phyloP scores from a whole-genome alignment of 352 stramenopile species.

The Globisporangium emineosum region DNA sequence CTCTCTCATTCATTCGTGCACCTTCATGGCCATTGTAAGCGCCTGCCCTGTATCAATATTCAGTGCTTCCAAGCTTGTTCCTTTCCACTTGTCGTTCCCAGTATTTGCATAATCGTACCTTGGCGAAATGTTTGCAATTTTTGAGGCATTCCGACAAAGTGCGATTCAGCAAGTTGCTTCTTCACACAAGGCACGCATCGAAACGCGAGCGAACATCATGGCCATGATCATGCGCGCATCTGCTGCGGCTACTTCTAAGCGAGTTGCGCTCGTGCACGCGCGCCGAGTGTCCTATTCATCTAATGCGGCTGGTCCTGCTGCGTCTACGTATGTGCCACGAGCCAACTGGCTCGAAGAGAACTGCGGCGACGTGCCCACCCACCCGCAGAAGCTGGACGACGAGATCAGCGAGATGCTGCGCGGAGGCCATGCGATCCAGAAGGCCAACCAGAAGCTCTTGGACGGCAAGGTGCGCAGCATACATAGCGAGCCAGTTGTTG shows the following conservation, averaged over 20 bases:
- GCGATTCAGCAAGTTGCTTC: background rate
- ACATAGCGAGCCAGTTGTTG: background rate
- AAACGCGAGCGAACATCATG: constrained; percentile 10
- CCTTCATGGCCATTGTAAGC: background rate
- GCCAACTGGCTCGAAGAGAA: constrained; percentile 65
- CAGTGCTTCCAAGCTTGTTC: background rate
- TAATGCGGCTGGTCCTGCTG: constrained; percentile 3
- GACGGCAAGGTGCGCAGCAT: constrained; percentile 33
- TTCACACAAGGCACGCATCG: background rate
- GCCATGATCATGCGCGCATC: background rate
- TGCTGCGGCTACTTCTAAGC: background rate
- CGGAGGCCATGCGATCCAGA: constrained; percentile 58
- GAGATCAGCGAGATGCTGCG: constrained; percentile 71
- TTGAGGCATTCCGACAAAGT: background rate
- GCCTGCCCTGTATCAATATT: too few species aligned
- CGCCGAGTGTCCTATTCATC: background rate
- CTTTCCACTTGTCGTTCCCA: background rate
- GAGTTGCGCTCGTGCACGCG: background rate
- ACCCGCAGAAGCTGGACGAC: constrained; percentile 34
- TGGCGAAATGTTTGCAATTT: background rate
- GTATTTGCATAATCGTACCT: background rate
- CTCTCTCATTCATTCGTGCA: background rate
- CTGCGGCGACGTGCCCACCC: constrained; percentile 56
- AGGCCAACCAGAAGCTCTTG: constrained; percentile 47
- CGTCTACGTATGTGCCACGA: background rate